Evolutionary conservation across 148 eudicot species (phyloP), one percentile per base, ranked within the genome.

Genomic region (Camellia lanceoleosa): DNA sequence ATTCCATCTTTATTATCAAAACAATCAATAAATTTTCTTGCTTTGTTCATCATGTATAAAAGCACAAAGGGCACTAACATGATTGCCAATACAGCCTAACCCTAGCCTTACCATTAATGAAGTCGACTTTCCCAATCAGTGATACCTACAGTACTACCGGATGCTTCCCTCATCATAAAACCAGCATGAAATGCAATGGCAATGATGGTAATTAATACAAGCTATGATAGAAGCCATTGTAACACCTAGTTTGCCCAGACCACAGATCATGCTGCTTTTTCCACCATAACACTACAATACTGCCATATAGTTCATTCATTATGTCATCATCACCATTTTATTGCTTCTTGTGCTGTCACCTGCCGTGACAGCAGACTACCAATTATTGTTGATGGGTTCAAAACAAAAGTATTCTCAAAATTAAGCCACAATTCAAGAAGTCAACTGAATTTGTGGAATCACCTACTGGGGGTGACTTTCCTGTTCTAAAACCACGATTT

Each of bases 81-180:
- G 3, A 7, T 55, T 55, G 11, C 13, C 14, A 9, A 15, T 1
- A 3, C 8, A 7, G 7, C 7, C 52, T 49, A 7, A 49, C 52
- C 52, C 1, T n/a, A 49, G 52, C 52, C 5, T 49, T 49, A 5
- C 7, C 52, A 49, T 49, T 49, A 49, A 49, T 49, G 52, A 49
- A 4, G 52, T 7, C 52, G 7, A 49, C 52, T 49, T 49, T 7
- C 52, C 52, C 52, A 49, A 49, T 2, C 7, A 49, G 52, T 49
- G 7, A 7, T 49, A 49, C 52, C 52, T 49, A 49, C 52, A 49
- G 52, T 23, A 44, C 13, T 43, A 46, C 73, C 13, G 14, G 54
- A 69, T 69, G 52, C 54, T 69, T 44, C 73, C 73, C 47, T 16
- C 13, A n/a, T 69, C n/a, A 69, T 46, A 16, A 69, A 18, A 44